phyloP scores from a whole-genome alignment of 805 yeast genomes.

The Saccharomycopsis sp. region DNA sequence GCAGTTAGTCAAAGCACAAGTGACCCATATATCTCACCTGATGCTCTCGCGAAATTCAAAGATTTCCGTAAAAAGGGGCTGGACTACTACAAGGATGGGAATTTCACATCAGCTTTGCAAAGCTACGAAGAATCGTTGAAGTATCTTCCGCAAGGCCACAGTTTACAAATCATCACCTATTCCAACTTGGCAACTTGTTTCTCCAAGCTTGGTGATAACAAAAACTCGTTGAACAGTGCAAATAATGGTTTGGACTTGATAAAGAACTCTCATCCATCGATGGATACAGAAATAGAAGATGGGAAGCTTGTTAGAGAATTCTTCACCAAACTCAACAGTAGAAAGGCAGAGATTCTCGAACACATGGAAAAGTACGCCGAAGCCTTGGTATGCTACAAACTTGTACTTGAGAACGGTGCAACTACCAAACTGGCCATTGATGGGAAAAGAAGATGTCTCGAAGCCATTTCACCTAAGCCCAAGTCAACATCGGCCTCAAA shows the following conservation, averaged over 20 bases:
- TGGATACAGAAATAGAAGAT: slow-evolving; percentile 32
- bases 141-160: slow-evolving; percentile 55
- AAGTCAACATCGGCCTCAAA: slow-evolving; percentile 15
- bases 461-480: slow-evolving; percentile 49
- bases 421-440: slow-evolving; percentile 59
- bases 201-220: slow-evolving; percentile 63
- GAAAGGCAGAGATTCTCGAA: slow-evolving; percentile 81
- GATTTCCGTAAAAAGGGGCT: slow-evolving; percentile 36
- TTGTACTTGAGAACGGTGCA: slow-evolving; percentile 59
- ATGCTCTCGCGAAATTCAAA: slow-evolving; percentile 25
- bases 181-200: slow-evolving; percentile 69
- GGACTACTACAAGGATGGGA: slow-evolving; percentile 68
- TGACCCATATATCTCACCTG: slow-evolving; percentile 3
- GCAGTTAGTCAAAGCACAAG: not conserved
- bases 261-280: slow-evolving; percentile 10
- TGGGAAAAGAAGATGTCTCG: slow-evolving; percentile 71
- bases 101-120: slow-evolving; percentile 57
- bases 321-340: slow-evolving; percentile 60
- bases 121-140: slow-evolving; percentile 49
- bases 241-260: slow-evolving; percentile 29
- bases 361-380: slow-evolving; percentile 59
- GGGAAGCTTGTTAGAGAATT: slow-evolving; percentile 55
- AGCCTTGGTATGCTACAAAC: slow-evolving; percentile 53
- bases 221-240: slow-evolving; percentile 26
- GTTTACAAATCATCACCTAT: slow-evolving; percentile 53